Evolutionary conservation across 441 rosid species (phyloP), one percentile per base, ranked within the genome.

Genomic region (Pelargonium myrrhifolium): DNA sequence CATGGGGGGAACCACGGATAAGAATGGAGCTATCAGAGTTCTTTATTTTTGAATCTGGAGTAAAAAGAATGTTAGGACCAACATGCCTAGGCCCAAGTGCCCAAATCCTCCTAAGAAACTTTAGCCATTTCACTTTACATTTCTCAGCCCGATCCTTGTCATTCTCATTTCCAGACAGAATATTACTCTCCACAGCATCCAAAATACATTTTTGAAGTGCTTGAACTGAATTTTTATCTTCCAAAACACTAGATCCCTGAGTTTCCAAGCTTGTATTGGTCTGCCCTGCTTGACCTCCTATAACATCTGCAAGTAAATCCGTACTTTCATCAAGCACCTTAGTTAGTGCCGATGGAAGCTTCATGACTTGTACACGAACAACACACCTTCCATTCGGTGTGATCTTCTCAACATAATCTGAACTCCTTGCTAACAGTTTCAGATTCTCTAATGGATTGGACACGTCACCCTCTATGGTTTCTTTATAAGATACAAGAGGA

Each of bases 41-140:
- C 21, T 60, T 79, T 70, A 75, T 76, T 76, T 77, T 78, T 17
- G 75, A 67, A 73, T 89, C 90, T 28, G 96, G 93, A 71, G 84
- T 78, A 65, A 93, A 91, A 71, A 93, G 90, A 63, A 93, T 85
- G 77, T 93, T 91, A 22, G 99, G 95, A 68, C 97, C 99, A 67
- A 84, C 84, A 66, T 89, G 96, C 72, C 93, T 79, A 22, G 99
- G 97, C 75, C 97, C 99, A 70, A 93, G 87, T 56, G 97, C 92
- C 97, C 99, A 89, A 18, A 91, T 91, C 73, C 88, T 89, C 77
- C 62, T 79, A 58, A 91, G 83, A 78, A 85, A 39, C 66, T 89
- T 83, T 35, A 80, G 77, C 97, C 99, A 89, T 73, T 87, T 83
- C 12, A 74, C 77, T 83, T 78, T 85, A 76, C 86, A 84, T 70